Evolutionary conservation across 2,329 filamentous ascomycete genomes (phyloP).

Genomic region (Fusarium sp.): DNA sequence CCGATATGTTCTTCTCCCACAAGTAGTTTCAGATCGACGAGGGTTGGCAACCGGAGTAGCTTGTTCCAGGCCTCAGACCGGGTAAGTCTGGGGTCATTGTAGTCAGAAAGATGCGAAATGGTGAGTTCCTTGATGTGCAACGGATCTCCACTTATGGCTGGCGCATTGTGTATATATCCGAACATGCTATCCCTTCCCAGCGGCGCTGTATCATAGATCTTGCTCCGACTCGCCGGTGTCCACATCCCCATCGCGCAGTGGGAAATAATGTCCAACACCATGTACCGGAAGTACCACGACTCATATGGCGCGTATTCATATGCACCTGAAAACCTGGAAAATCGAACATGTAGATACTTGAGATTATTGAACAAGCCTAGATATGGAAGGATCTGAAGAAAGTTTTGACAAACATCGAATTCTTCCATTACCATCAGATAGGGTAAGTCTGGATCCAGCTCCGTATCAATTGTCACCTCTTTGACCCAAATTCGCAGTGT

Average conservation of each 20-base stretch:
- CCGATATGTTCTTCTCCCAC: fast-evolving
- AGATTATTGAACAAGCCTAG: background rate
- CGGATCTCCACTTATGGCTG: fast-evolving
- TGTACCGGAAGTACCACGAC: background rate
- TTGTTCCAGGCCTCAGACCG: background rate
- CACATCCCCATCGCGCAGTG: fast-evolving
- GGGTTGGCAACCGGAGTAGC: background rate
- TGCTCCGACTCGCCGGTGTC: fast-evolving
- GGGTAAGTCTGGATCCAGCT: background rate
- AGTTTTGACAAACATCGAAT: background rate
- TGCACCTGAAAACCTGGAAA: too few species aligned
- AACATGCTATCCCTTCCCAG: fast-evolving
- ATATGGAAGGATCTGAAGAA: background rate
- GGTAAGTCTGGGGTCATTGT: background rate
- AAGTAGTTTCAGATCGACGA: background rate
- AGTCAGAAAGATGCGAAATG: background rate
- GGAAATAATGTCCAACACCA: background rate
- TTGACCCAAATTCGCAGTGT: background rate
- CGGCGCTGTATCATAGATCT: background rate
- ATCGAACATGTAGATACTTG: background rate
- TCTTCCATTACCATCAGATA: too few species aligned
- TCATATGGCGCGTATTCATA: too few species aligned
- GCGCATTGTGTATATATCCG: fast-evolving
- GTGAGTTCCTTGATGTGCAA: background rate
- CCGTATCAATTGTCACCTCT: constrained; percentile 6